These are phyloP conservation scores for Emergomyces pasteurianus DNA, from an alignment of 2,329 filamentous ascomycete genomes.

Conservation along the genomic window DNA sequence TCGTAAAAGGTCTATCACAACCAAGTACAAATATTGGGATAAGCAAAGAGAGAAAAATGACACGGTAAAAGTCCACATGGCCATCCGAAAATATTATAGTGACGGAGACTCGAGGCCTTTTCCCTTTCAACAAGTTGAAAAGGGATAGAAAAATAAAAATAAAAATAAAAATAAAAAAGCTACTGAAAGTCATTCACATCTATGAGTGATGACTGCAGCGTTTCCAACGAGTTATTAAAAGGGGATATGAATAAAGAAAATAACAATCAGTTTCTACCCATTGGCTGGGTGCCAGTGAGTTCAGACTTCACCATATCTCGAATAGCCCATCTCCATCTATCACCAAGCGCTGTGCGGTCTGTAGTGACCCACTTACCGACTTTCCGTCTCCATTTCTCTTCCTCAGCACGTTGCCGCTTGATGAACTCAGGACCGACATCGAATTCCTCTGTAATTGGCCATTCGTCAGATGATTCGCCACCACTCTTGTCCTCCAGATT, in stretches of 20 bases:
- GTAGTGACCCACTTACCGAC: constrained; percentile 72
- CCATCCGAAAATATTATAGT: neutral
- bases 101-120: neutral
- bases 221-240: neutral
- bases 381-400: constrained; percentile 79
- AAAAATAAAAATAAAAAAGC: neutral
- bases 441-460: constrained; percentile 89
- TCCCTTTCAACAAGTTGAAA: neutral
- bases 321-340: constrained; percentile 67
- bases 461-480: constrained; percentile 51
- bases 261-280: neutral
- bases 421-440: constrained; percentile 95
- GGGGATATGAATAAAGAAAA: neutral
- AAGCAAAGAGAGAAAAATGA: neutral
- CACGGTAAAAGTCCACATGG: neutral
- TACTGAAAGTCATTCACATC: neutral
- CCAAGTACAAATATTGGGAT: neutral
- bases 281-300: neutral
- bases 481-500: constrained; percentile 30
- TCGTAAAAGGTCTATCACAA: neutral
- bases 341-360: constrained; percentile 34
- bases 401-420: constrained; percentile 76
- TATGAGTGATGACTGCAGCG: neutral
- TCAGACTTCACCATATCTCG: constrained; percentile 33
- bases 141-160: neutral